Conservation (phyloP, 2,329 filamentous ascomycete genomes). For the Fusarium concolor region DNA sequence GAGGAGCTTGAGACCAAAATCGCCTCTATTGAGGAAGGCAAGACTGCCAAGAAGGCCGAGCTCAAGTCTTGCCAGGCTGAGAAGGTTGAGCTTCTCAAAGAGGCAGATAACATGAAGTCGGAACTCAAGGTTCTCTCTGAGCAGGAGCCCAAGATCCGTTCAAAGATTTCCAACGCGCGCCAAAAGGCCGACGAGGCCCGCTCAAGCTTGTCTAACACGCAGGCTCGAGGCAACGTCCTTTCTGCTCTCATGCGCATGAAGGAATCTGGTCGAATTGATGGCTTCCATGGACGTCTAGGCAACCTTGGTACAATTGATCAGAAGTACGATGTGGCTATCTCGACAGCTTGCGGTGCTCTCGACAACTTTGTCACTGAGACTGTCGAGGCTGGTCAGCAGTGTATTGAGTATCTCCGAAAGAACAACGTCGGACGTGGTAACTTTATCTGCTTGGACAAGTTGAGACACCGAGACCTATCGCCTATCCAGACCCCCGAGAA, state of each 20-base stretch:
- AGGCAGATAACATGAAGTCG: constrained; percentile 76
- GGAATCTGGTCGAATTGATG: constrained; percentile 95
- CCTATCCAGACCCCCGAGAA: constrained; percentile 89
- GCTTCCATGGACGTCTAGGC: constrained; percentile 94
- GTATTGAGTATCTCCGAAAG: constrained; percentile 96
- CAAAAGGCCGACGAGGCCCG: constrained; percentile 97
- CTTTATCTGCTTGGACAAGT: constrained; percentile 93
- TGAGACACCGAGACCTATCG: constrained; percentile 81
- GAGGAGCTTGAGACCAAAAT: constrained; percentile 88
- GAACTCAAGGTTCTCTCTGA: constrained; percentile 78
- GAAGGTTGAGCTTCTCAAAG: constrained; percentile 77
- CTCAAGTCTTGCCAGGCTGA: constrained; percentile 81
- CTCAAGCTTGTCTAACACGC: constrained; percentile 87
- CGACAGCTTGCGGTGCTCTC: constrained; percentile 89
- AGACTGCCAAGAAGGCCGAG: constrained; percentile 76
- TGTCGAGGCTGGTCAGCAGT: constrained; percentile 95
- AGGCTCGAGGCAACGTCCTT: constrained; percentile 93
- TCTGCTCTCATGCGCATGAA: constrained; percentile 93
- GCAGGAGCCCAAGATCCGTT: constrained; percentile 84
- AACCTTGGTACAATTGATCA: constrained; percentile 94
- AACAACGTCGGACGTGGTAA: constrained; percentile 97
- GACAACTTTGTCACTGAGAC: constrained; percentile 98
- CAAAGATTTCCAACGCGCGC: constrained; percentile 87
- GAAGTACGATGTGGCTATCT: constrained; percentile 97
- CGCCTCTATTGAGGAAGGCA: constrained; percentile 75